Evolutionary conservation across 2,329 filamentous ascomycete genomes (phyloP).

Genomic region (Cercospora citrullina): DNA sequence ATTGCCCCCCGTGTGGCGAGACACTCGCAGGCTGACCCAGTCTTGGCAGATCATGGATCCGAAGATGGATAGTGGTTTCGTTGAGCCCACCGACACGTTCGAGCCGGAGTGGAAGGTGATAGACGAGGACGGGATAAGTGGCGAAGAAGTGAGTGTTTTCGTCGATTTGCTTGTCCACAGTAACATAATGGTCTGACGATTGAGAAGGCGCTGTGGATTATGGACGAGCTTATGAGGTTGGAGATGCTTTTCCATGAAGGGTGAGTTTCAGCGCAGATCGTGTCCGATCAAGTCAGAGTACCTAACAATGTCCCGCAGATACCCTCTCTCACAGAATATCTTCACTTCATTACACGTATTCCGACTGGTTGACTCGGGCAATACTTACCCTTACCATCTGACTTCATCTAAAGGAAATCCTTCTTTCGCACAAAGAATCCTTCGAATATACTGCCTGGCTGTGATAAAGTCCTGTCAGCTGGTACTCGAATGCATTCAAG

Average conservation of each 20-base stretch:
- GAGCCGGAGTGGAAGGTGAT: conserved; percentile 61
- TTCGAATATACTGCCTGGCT: conserved; percentile 83
- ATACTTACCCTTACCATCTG: conserved; percentile 32
- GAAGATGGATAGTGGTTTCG: conserved; percentile 95
- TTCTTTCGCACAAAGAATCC: conserved; percentile 53
- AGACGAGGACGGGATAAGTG: conserved; percentile 42
- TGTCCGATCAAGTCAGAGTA: neutral
- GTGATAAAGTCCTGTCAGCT: conserved; percentile 79
- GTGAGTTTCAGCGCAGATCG: neutral
- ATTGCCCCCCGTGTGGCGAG: neutral
- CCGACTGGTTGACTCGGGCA: conserved; percentile 69
- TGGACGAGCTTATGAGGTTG: conserved; percentile 86
- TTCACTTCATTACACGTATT: conserved; percentile 93
- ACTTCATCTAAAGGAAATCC: neutral
- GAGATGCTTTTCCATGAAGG: conserved; percentile 98
- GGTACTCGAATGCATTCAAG: conserved; percentile 73
- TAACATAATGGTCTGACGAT: neutral
- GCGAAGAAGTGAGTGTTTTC: neutral
- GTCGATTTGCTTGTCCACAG: neutral
- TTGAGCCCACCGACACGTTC: conserved; percentile 74
- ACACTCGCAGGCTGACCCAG: conserved; percentile 6
- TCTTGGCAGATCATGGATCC: conserved; percentile 85
- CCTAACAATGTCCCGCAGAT: conserved; percentile 38
- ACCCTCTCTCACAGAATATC: conserved; percentile 89
- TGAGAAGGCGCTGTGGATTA: conserved; percentile 79